Conservation (phyloP, 352 stramenopile species). For the Saprolegnia diclina region DNA sequence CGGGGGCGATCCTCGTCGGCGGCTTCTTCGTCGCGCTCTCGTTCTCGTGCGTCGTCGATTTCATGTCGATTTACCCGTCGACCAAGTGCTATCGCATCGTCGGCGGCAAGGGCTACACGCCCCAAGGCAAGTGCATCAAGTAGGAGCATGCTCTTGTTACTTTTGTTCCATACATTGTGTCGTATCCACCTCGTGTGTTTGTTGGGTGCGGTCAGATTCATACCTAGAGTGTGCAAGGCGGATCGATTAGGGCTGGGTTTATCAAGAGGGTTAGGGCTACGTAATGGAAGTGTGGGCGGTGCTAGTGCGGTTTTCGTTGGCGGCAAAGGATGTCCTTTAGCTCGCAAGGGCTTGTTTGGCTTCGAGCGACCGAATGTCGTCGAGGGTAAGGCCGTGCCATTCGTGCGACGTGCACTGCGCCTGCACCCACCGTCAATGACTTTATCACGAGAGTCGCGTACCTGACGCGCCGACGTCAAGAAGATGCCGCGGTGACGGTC, state of each 20-base stretch:
- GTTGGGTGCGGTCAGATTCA: too few relatives aligned
- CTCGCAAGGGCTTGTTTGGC: neutral
- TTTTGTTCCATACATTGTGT: too few relatives aligned
- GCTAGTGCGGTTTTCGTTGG: too few relatives aligned
- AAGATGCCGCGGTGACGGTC: constrained; percentile 11
- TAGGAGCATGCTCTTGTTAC: too few relatives aligned
- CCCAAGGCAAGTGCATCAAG: neutral
- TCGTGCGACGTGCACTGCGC: neutral
- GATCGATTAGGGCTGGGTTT: too few relatives aligned
- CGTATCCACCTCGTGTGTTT: too few relatives aligned
- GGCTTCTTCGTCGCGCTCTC: constrained; percentile 30
- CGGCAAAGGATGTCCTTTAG: neutral
- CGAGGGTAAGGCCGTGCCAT: constrained; percentile 12
- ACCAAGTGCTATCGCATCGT: constrained; percentile 26
- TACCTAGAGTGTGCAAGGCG: too few relatives aligned
- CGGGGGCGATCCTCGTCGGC: constrained; percentile 37
- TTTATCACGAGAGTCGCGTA: too few relatives aligned
- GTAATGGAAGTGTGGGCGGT: too few relatives aligned
- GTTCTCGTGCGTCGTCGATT: constrained; percentile 30
- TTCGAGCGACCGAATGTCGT: constrained; percentile 16
- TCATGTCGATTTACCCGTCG: constrained; percentile 25
- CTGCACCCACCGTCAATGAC: neutral
- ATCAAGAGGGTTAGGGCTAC: too few relatives aligned
- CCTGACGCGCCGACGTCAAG: constrained; percentile 3
- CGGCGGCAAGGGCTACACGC: constrained; percentile 20